Evolutionary conservation across 2,329 filamentous ascomycete species (phyloP), one percentile per base, ranked within the genome.

Genomic region (Moelleriella libera): DNA sequence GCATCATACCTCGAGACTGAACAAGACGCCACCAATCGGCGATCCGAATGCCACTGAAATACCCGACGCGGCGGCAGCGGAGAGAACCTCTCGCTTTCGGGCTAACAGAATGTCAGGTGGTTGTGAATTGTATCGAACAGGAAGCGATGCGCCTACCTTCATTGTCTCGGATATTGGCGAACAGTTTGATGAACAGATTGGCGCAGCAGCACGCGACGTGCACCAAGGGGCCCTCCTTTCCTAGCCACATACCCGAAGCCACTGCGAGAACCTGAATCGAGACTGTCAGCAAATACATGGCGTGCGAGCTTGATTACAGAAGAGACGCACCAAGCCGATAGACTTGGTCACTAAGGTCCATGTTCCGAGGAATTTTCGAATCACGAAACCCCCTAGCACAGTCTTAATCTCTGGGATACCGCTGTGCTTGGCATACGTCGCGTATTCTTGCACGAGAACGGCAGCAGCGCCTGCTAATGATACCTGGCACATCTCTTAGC

Each of bases 401-500:
- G 89, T 96, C 71, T 98, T 98, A 67, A 98, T 94, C 69, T 98
- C 90, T 5, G 90, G 88, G 55, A 98, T 96, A 66, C 90, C 90
- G 61, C 88, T 95, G 60, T 97, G 90, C 61, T 85, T 90, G 44
- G 90, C 90, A 65, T 95, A 87, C 5, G 85, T 72, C 29, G 87
- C 88, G 64, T 89, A 97, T 56, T 83, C 79, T 56, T 83, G 80
- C 11, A 97, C 89, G 47, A 97, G 68, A 47, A 89, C 61, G 47
- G 84, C 86, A 8, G 92, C 88, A 49, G 75, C 78, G 39, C 80
- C 72, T 30, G 90, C 89, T 59, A 94, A 90, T 6, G 84, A 57
- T 8, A 90, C 72, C 84, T 89, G 45, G 5, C 29, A 11, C 3
- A 1, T n/a, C 10, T 21, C n/a, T 9, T n/a, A 9, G 6, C 7